Base-by-base conservation (phyloP, 768 basidiomycete genomes). In the Leccinellum rugosiceps region DNA sequence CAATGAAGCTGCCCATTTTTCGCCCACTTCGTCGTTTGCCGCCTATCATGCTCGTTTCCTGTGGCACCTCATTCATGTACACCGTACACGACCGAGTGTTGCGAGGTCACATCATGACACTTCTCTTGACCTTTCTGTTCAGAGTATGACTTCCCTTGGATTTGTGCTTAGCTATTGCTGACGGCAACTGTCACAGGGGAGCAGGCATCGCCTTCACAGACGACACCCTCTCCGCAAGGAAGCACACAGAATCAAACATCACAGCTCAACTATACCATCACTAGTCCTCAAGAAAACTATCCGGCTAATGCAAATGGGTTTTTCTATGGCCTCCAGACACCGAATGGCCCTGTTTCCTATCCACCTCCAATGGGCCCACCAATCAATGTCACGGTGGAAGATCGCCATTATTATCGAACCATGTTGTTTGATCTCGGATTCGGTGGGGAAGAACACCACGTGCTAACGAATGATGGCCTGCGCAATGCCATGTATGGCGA, bases 21-120 rank as follows among this genome's bases (percentile, higher is more conserved):
- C 84, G 17, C 78, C 82, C 5, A 80, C 83, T 26, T 83, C 84
- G 28, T 83, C 82, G 43, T 82, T 84, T 17, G 86, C 86, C n/a
- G 83, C 84, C 32, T 85, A 86, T 60, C 91, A 93, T 64, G 83
- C 88, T 41, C 86, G 90, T 51, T 94, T 94, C 74, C 74, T 94
- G 38, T 83, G 83, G 65, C 83, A 80, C 56, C 77, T 93, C 47
- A 78, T 92, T 38, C 78, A 90, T 63, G 78, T 79, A 55, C 80
- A 84, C 65, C 81, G 82, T 62, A 70, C 78, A 50, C 80, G 81
- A 55, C 78, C 78, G 57, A 51, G 68, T 57, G 61, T 75, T 76
- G 59, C 68, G 66, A 64, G 78, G 64, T 69, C 52, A 63, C 73
- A 65, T 74, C 68, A 78, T 48, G 74, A 65, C 61, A 69, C 78